Base-by-base conservation (phyloP, 179 eudicot genomes). In the Spergularia azorica region DNA sequence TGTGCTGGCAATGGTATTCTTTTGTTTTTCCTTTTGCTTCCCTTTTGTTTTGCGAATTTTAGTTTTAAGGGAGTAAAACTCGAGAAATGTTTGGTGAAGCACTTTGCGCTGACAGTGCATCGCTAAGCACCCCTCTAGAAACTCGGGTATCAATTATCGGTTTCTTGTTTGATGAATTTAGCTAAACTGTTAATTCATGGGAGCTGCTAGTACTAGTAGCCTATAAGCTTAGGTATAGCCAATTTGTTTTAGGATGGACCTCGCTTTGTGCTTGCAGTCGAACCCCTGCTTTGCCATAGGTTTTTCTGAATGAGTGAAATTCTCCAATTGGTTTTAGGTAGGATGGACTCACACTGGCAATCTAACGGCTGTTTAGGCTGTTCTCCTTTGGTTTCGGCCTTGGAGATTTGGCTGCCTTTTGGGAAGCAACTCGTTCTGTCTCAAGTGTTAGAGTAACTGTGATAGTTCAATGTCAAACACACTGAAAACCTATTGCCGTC, bases 1-100 rank as follows among this genome's bases (percentile, higher is more conserved):
- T 95, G 98, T 80, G 97, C 90, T 68, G 98, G 97, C 60, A 95
- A 95, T 77, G 98, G 98, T 95, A 87, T 57, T 81, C 20, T 0
- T 62, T 63, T 17, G 7, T 20, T 17, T 67, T 67, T 59, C 39
- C 57, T 20, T 38, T 20, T 59, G 20, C 14, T 14, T 48, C 38
- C 15, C 52, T n/a, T 7, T 18, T n/a, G 38, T 21, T 7, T 50
- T 64, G 32, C 58, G 46, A 32, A 2, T 51, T 17, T 43, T 43
- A 43, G 48, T 26, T 26, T 26, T 26, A 26, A 26, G 32, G 32
- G 32, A 26, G 32, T 26, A 26, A 26, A 26, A 26, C 32, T 26
- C 32, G 32, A 26, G 32, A 26, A 26, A 26, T 26, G 32, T 26
- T 26, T 26, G 32, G 32, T 26, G 32, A 26, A 26, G 32, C 32